Evolutionary conservation across 2,329 filamentous ascomycete species (phyloP).

Genomic region (Elsinoe perseae): DNA sequence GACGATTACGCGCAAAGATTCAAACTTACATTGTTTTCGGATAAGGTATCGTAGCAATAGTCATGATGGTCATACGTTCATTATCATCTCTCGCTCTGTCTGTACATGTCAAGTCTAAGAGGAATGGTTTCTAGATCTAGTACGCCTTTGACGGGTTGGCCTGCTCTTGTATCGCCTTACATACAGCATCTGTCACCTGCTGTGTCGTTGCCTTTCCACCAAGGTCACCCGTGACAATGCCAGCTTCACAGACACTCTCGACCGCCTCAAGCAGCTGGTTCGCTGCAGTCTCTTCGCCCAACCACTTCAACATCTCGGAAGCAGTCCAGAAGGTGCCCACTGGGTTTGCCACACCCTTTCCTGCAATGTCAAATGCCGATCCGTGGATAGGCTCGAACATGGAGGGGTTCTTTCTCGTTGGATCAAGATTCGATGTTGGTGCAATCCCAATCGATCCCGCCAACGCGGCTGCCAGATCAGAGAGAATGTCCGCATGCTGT

Average conservation of each 20-base stretch:
- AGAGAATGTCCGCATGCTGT: conserved; percentile 56
- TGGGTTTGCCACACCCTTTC: conserved; percentile 51
- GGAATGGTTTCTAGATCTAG: neutral
- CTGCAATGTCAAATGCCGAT: conserved; percentile 51
- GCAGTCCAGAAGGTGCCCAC: conserved; percentile 54
- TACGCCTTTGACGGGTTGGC: neutral
- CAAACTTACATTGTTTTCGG: no score
- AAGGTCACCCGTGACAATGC: conserved; percentile 47
- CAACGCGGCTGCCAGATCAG: conserved; percentile 61
- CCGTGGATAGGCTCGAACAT: conserved; percentile 59
- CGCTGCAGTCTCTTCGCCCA: conserved; percentile 48
- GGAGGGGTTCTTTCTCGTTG: conserved; percentile 50
- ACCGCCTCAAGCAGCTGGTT: conserved; percentile 45
- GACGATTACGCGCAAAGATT: no score
- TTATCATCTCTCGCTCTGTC: neutral
- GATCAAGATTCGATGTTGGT: conserved; percentile 62
- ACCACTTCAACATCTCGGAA: conserved; percentile 51
- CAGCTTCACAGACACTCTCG: conserved; percentile 46
- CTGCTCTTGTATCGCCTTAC: conserved; percentile 30
- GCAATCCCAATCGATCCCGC: conserved; percentile 66
- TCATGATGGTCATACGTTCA: neutral
- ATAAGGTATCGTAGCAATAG: no score
- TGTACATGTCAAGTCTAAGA: neutral
- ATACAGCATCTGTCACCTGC: conserved; percentile 38
- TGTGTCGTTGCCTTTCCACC: conserved; percentile 40